Conservation (phyloP, 2,329 filamentous ascomycete species). For the Teratosphaeria viscida region DNA sequence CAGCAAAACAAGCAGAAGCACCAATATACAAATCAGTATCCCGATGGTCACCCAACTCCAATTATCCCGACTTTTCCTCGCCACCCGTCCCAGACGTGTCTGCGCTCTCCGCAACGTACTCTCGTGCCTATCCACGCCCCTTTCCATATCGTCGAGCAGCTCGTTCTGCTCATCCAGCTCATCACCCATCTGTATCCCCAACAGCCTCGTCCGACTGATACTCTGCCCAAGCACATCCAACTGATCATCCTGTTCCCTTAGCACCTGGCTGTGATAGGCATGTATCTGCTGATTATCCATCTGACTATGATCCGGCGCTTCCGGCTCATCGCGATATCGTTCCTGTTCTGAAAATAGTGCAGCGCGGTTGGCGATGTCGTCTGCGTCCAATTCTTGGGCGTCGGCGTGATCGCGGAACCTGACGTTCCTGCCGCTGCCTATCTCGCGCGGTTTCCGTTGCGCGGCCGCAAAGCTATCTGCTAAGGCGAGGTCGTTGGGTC, state of each 20-base stretch:
- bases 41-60: conserved; percentile 80
- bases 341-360: conserved; percentile 41
- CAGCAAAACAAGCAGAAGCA: conserved; percentile 66
- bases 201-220: conserved; percentile 79
- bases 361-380: conserved; percentile 41
- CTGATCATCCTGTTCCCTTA: conserved; percentile 86
- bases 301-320: conserved; percentile 40
- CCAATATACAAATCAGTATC: conserved; percentile 65
- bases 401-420: conserved; percentile 63
- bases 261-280: conserved; percentile 66
- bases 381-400: conserved; percentile 23
- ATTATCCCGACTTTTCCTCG: conserved; percentile 68
- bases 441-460: conserved; percentile 34
- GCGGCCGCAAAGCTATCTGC: conserved; percentile 56
- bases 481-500: conserved; percentile 55
- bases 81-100: conserved; percentile 59
- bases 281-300: conserved; percentile 81
- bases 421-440: conserved; percentile 36
- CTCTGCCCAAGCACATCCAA: conserved; percentile 78
- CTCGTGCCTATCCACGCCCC: conserved; percentile 70
- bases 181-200: conserved; percentile 92
- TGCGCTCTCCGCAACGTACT: conserved; percentile 64
- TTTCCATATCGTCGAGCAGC: conserved; percentile 82
- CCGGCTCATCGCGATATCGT: conserved; percentile 59
- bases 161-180: conserved; percentile 86